A percentile compares a stretch with the other conserved stretches of the same genome.
phyloP scores from a whole-genome alignment of 805 yeast genomes.

The Lachancea meyersii region DNA sequence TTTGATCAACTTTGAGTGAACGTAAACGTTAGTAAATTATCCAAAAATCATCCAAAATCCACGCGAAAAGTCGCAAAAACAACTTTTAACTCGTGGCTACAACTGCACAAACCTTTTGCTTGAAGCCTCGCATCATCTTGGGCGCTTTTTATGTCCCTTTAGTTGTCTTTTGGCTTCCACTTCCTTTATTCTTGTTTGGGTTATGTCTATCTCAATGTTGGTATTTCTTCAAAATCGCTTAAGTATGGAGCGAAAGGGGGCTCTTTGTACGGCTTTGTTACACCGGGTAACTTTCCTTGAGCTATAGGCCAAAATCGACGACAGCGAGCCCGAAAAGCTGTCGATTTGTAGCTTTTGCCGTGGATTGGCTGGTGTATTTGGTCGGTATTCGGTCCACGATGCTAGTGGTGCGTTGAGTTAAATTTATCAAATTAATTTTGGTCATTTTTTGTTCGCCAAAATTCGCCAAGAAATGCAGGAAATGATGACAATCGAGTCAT shows the following conservation, averaged over 20 bases:
- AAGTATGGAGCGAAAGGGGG: not conserved
- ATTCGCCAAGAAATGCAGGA: no score
- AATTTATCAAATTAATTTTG: no score
- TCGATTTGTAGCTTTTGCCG: no score
- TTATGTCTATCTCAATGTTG: not conserved
- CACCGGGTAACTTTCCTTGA: no score
- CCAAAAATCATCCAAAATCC: not conserved
- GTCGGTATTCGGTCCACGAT: no score
- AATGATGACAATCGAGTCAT: no score
- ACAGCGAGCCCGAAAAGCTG: no score
- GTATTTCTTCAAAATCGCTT: not conserved
- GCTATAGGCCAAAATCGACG: no score
- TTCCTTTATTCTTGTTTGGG: not conserved
- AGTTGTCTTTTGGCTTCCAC: not conserved
- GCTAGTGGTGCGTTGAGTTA: no score
- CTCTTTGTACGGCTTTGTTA: no score
- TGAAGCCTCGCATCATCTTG: slow-evolving; percentile 70
- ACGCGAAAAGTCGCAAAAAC: not conserved
- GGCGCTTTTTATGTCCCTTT: slow-evolving; percentile 9
- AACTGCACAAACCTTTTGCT: slow-evolving; percentile 45
- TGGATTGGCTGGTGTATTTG: no score
- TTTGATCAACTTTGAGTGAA: slow-evolving; percentile 27
- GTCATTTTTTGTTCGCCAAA: no score
- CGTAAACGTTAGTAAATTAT: slow-evolving; percentile 2
- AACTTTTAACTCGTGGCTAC: not conserved